Conservation (phyloP, 2,329 filamentous ascomycete genomes). For the Colletotrichum scovillei region DNA sequence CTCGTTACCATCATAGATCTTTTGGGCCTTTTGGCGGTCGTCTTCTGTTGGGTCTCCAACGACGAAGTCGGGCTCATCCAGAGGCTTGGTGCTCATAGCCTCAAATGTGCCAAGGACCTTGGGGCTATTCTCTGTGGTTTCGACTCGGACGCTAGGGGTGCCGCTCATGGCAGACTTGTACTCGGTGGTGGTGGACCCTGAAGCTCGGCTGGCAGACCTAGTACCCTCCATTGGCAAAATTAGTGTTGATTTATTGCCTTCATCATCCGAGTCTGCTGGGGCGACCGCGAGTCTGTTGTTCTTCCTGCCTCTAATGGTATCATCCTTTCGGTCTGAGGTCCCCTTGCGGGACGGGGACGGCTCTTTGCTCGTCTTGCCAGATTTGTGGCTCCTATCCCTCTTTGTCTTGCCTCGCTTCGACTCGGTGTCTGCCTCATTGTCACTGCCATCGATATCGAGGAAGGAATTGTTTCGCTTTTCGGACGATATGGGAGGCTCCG, state of each 20-base stretch:
- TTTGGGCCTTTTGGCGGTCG: slow-evolving; percentile 81
- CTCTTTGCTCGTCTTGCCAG: slow-evolving; percentile 31
- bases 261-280: slow-evolving; percentile 47
- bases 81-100: slow-evolving; percentile 51
- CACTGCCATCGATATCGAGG: slow-evolving; percentile 62
- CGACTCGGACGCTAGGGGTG: slow-evolving; percentile 56
- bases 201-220: slow-evolving; percentile 47
- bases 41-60: slow-evolving; percentile 72
- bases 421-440: slow-evolving; percentile 55
- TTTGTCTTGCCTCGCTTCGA: slow-evolving; percentile 34
- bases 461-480: slow-evolving; percentile 59
- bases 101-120: slow-evolving; percentile 47
- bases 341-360: background rate
- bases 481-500: slow-evolving; percentile 44
- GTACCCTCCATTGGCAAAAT: slow-evolving; percentile 55
- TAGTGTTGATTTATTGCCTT: slow-evolving; percentile 49
- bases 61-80: slow-evolving; percentile 69
- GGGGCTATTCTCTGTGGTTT: slow-evolving; percentile 51
- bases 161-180: slow-evolving; percentile 52
- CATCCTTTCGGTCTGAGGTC: slow-evolving; percentile 9
- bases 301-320: slow-evolving; percentile 31
- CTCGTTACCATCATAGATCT: slow-evolving; percentile 87
- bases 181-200: slow-evolving; percentile 50
- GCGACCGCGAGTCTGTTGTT: slow-evolving; percentile 39
- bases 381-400: slow-evolving; percentile 3